Evolutionary conservation across 352 stramenopile genomes (phyloP), one percentile per base, ranked within the genome.

Genomic region (Thalassiosira pacifica): DNA sequence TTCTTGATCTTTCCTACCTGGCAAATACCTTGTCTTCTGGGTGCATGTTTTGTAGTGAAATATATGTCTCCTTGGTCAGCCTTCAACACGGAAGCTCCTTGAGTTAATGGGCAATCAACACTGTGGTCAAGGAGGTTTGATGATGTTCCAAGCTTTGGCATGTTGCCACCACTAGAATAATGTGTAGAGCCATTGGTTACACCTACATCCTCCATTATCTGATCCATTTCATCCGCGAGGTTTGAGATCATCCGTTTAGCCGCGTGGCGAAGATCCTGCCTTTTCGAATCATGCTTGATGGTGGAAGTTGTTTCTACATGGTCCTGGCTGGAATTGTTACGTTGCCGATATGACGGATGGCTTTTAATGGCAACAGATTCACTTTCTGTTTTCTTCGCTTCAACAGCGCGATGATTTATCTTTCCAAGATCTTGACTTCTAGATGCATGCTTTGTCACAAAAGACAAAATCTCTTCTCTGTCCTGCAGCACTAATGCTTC

Each of bases 31-130:
- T 24, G 52, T 32, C 59, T 67, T 34, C 5, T 67, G 3, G 68
- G 55, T 6, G 68, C 68, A 66, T 67, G 68, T 29, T 60, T 76
- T 16, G 18, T 34, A 67, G 42, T 67, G 32, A 76, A 53, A 59
- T 6, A 59, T 34, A 76, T 67, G 34, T 67, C 68, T 72, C 37
- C 64, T 34, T 11, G 22, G 32, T 76, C 53, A 22, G 45, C 68
- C 6, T 67, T 26, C 59, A 67, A 42, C 59, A 24, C 31, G 26
- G 5, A 67, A n/a, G 59, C 9, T 55, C 67, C 31, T 6, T n/a
- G 0, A 24, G 45, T 18, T 40, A 34, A 76, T 26, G 68, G 67
- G 66, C 45, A 52, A 27, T 19, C 1, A 31, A 74, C 26, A 27
- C 45, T 74, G 29, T 13, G 34, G 22, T 53, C 53, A n/a, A 2